Evolutionary conservation across 2,329 filamentous ascomycete genomes (phyloP).

Genomic region (Colletotrichum eremochloae): DNA sequence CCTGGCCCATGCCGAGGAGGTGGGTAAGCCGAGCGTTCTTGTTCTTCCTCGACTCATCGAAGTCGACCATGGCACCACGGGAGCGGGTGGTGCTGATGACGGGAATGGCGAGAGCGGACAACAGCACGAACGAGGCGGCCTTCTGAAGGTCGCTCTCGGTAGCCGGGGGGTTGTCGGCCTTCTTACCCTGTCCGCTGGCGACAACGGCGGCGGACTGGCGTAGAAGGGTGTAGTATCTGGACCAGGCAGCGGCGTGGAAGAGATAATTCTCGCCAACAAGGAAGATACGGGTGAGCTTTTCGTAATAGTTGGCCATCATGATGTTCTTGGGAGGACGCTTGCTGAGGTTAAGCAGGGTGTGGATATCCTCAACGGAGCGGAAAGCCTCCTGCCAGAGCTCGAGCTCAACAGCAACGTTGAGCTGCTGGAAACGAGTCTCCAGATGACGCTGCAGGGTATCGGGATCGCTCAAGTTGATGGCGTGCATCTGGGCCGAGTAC

Average conservation of each 20-base stretch:
- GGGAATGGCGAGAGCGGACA: constrained; percentile 96
- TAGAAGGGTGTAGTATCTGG: constrained; percentile 95
- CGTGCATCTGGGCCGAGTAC: constrained; percentile 99
- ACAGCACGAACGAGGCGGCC: constrained; percentile 93
- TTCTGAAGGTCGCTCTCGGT: constrained; percentile 92
- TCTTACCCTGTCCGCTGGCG: constrained; percentile 86
- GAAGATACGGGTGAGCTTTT: constrained; percentile 98
- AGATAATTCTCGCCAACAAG: constrained; percentile 99
- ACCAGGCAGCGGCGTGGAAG: constrained; percentile 98
- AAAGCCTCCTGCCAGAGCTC: constrained; percentile 99
- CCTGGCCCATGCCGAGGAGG: constrained; percentile 90
- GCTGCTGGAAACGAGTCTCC: constrained; percentile 97
- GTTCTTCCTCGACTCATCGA: constrained; percentile 97
- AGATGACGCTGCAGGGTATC: constrained; percentile 97
- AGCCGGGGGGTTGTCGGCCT: constrained; percentile 93
- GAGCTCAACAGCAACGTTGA: constrained; percentile 97
- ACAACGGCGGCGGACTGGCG: constrained; percentile 89
- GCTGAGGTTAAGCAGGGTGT: constrained; percentile 96
- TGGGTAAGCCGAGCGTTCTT: constrained; percentile 98
- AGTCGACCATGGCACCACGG: constrained; percentile 94
- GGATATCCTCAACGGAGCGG: constrained; percentile 98
- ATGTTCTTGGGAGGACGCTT: constrained; percentile 98
- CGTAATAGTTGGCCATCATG: constrained; percentile 99
- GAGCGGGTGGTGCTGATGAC: constrained; percentile 99
- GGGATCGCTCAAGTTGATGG: constrained; percentile 97